These are phyloP conservation scores for Botrytis paeoniae DNA, from an alignment of 2,329 filamentous ascomycete species.

Conservation along the genomic window DNA sequence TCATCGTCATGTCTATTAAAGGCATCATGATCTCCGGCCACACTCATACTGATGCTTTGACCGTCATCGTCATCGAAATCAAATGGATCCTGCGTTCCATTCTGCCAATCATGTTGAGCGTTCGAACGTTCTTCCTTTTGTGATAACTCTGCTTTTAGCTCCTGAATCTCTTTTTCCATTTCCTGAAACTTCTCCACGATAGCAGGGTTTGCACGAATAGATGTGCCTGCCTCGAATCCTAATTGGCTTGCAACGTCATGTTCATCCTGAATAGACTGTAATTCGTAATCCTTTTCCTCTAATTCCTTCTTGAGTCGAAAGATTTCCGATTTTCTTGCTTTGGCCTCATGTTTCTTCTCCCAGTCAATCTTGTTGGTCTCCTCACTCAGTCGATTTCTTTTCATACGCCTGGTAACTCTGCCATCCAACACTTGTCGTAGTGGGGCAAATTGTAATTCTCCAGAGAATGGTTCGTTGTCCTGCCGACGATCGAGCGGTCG, in stretches of 20 bases:
- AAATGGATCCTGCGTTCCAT: conserved; percentile 47
- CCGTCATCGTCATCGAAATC: conserved; percentile 31
- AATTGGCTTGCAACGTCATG: conserved; percentile 34
- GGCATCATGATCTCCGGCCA: conserved; percentile 28
- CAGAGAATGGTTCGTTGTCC: conserved; percentile 35
- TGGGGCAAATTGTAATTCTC: conserved; percentile 46
- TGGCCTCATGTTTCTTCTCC: conserved; percentile 45
- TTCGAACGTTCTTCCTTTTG: conserved; percentile 27
- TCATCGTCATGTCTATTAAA: neutral
- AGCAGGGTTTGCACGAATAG: conserved; percentile 17
- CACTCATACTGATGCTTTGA: conserved; percentile 37
- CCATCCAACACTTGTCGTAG: conserved; percentile 56
- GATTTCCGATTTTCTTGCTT: conserved; percentile 47
- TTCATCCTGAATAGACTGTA: conserved; percentile 35
- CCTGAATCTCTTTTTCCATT: conserved; percentile 32
- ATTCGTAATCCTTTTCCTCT: conserved; percentile 32
- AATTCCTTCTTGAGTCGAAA: conserved; percentile 49
- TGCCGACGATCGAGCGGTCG: conserved; percentile 28
- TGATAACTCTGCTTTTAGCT: conserved; percentile 32
- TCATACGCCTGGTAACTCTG: conserved; percentile 54
- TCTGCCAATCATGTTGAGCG: conserved; percentile 46
- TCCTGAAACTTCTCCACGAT: conserved; percentile 31
- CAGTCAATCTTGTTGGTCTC: conserved; percentile 53
- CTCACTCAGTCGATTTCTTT: conserved; percentile 55
- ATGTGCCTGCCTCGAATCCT: conserved; percentile 30